These are phyloP conservation scores for Trichoderma sp. DNA, from an alignment of 2,329 filamentous ascomycete genomes.

Conservation along the genomic window DNA sequence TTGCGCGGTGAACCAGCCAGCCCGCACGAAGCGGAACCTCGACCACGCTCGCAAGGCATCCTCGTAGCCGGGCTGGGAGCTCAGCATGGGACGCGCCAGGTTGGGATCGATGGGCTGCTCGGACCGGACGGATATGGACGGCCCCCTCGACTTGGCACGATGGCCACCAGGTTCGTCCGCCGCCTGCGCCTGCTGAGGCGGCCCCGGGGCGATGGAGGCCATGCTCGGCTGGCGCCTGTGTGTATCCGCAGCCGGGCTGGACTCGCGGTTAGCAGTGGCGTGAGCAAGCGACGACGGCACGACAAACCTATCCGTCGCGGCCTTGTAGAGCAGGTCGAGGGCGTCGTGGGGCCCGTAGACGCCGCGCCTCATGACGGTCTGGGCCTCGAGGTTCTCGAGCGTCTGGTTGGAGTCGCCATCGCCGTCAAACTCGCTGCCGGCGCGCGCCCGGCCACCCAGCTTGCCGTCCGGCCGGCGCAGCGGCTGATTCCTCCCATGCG, in stretches of 20 bases:
- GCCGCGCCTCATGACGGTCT: constrained; percentile 66
- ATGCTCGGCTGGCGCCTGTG: constrained; percentile 41
- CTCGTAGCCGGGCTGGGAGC: constrained; percentile 58
- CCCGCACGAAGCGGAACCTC: constrained; percentile 89
- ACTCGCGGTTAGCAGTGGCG: constrained; percentile 21
- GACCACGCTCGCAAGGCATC: constrained; percentile 86
- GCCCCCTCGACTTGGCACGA: constrained; percentile 22
- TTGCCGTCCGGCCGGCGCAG: constrained; percentile 61
- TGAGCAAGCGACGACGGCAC: constrained; percentile 28
- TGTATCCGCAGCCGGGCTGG: constrained; percentile 33
- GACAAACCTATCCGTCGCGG: constrained; percentile 65
- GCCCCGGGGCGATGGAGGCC: constrained; percentile 33
- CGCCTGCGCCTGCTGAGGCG: constrained; percentile 29
- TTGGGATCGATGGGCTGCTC: constrained; percentile 50
- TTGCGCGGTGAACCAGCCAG: constrained; percentile 92
- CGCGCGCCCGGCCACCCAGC: constrained; percentile 37
- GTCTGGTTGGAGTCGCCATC: constrained; percentile 62
- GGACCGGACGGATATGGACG: constrained; percentile 29
- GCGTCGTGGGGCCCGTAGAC: constrained; percentile 93
- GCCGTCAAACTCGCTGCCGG: constrained; percentile 43
- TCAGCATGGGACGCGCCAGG: constrained; percentile 48
- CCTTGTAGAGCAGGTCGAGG: constrained; percentile 87
- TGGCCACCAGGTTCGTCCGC: constrained; percentile 6
- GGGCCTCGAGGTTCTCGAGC: constrained; percentile 66
- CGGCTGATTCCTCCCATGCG: constrained; percentile 66